Base-by-base conservation (phyloP, 129 eudicot species). In the Solidago caesia region DNA sequence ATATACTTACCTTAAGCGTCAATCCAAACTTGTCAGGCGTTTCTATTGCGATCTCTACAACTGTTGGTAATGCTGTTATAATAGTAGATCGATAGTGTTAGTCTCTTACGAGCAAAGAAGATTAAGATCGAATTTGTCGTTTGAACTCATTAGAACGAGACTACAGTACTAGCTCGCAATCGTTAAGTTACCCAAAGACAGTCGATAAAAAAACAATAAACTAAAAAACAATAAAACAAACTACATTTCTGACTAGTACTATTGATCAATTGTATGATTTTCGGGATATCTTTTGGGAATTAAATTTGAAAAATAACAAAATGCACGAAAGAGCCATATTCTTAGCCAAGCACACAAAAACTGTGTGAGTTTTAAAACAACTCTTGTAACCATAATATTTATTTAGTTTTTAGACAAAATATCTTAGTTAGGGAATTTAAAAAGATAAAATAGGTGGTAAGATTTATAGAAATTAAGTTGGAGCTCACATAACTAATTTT, bases 11-110 rank as follows among this genome's bases (percentile, higher is more conserved):
- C 98, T 92, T 92, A 5, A 92, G 83, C 7, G 83, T 89, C 57
- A 89, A 77, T 44, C 81, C 92, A 16, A 87, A 67, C 16, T 86
- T 95, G 4, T 89, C 81, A 0, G 87, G 86, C 4, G 95, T 89
- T 59, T 85, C 94, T 26, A 89, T 83, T n/a, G 84, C 77, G 12
- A 92, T 73, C 74, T 89, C 96, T 70, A 92, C 79, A 13, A 92
- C 88, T 0, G 79, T 82, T 0, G 98, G 98, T 33, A 92, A 72
- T 16, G 87, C 98, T 92, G 78, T 21, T 64, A 15, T 70, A 77
- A 45, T 2, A 33, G 53, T 67, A 46, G 13, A 14, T 4, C 61
- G 53, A 47, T 1, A 48, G 53, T 48, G 13, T 48, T 33, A 33
- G 39, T 33, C 3, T 0, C 39, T 33, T 33, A 33, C 3, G 39